A percentile compares a stretch with the other conserved stretches of the same genome.
Evolutionary conservation across 2,329 filamentous ascomycete species (phyloP).

Genomic region (Teratosphaeria viscida): DNA sequence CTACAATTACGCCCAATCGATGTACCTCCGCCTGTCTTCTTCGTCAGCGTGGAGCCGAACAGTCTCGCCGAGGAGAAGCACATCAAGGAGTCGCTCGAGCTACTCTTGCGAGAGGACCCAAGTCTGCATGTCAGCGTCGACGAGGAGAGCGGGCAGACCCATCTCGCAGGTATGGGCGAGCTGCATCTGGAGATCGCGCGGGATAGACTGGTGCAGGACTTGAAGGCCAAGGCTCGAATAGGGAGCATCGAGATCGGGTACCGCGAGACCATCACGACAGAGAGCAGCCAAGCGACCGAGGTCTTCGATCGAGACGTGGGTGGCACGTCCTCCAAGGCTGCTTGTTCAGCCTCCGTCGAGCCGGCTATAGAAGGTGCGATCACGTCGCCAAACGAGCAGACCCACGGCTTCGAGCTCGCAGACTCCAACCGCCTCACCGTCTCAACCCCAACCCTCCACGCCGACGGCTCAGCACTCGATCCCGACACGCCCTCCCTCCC

Average conservation of each 20-base stretch:
- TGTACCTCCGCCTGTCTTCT: conserved; percentile 89
- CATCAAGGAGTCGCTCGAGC: conserved; percentile 62
- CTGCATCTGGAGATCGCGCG: conserved; percentile 88
- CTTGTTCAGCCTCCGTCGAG: conserved; percentile 58
- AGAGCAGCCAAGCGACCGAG: conserved; percentile 47
- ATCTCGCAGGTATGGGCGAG: conserved; percentile 92
- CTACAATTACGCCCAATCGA: conserved; percentile 79
- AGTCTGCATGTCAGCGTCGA: conserved; percentile 77
- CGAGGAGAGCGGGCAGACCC: conserved; percentile 84
- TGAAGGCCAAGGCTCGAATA: conserved; percentile 77
- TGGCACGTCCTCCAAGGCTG: conserved; percentile 67
- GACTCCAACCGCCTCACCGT: conserved; percentile 64
- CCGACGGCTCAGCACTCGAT: conserved; percentile 30
- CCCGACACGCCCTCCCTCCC: conserved; percentile 41
- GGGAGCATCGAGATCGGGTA: conserved; percentile 93
- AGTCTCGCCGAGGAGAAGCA: conserved; percentile 69
- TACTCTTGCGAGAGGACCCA: conserved; percentile 82
- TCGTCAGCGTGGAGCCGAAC: conserved; percentile 80
- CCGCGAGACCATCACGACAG: conserved; percentile 62
- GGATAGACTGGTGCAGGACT: conserved; percentile 76
- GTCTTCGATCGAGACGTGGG: conserved; percentile 71
- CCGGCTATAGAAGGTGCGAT: conserved; percentile 3
- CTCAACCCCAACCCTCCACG: conserved; percentile 39
- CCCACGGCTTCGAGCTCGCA: conserved; percentile 28
- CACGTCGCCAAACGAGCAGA: not conserved